These are phyloP conservation scores for Cucurbita maxima DNA, from an alignment of 306 rosid species.

Conservation along the genomic window DNA sequence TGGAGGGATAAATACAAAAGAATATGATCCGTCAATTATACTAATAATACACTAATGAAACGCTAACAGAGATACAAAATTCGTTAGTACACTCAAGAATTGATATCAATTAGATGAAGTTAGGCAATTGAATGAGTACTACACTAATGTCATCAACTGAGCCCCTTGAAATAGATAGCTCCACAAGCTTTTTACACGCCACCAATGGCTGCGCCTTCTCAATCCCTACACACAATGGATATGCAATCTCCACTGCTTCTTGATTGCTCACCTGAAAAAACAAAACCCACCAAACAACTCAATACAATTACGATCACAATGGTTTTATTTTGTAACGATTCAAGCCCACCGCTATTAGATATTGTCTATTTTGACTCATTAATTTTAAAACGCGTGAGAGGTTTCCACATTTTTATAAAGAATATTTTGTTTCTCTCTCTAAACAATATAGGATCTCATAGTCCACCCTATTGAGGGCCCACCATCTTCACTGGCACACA, in stretches of 20 bases:
- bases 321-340: neutral
- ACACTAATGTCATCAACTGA: conserved; percentile 77
- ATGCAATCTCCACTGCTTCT: conserved; percentile 80
- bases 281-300: neutral
- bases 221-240: conserved; percentile 32
- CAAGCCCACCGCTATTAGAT: too few relatives aligned
- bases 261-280: conserved; percentile 26
- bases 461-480: too few relatives aligned
- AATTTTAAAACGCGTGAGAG: too few relatives aligned
- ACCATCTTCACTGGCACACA: too few relatives aligned
- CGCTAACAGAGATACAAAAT: neutral
- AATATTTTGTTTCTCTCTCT: too few relatives aligned
- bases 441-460: too few relatives aligned
- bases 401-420: too few relatives aligned
- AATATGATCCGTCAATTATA: neutral
- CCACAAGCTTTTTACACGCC: conserved; percentile 82
- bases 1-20: conserved; percentile 1
- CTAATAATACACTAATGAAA: too few relatives aligned
- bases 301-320: neutral
- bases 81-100: neutral
- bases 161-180: conserved; percentile 61
- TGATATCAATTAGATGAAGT: conserved; percentile 20
- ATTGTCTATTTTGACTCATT: too few relatives aligned
- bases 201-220: conserved; percentile 29
- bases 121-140: conserved; percentile 47